These are phyloP conservation scores for Balakata baccata DNA, from an alignment of 345 rosid genomes.

Conservation along the genomic window DNA sequence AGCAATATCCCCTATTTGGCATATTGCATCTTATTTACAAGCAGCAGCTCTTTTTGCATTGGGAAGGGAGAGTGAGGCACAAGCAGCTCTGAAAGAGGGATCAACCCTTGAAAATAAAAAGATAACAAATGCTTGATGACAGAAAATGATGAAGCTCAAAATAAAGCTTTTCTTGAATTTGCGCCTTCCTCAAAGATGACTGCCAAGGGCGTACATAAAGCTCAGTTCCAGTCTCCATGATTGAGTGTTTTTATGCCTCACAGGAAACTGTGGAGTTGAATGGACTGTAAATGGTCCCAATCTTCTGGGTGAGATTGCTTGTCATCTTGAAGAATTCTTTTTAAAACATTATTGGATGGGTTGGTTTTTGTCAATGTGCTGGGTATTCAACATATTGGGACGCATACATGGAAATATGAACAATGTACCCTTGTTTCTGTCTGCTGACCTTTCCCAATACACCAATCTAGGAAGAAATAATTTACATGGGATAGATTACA, in stretches of 20 bases:
- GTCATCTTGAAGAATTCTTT: slow-evolving; percentile 32
- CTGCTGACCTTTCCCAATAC: slow-evolving; percentile 21
- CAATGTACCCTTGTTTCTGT: slow-evolving; percentile 15
- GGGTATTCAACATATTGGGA: slow-evolving; percentile 9
- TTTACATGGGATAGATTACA: slow-evolving; percentile 21
- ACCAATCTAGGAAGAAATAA: slow-evolving; percentile 24
- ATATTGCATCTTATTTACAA: slow-evolving; percentile 72
- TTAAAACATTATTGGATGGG: slow-evolving; percentile 26
- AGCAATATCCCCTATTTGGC: slow-evolving; percentile 71
- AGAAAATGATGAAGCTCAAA: slow-evolving; percentile 3
- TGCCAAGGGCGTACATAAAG: slow-evolving; percentile 15
- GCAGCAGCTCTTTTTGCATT: slow-evolving; percentile 55
- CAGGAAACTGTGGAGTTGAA: slow-evolving; percentile 7
- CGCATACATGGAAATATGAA: not conserved
- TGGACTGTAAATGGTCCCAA: not conserved
- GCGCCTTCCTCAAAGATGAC: slow-evolving; percentile 12
- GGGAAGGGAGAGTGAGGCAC: slow-evolving; percentile 73
- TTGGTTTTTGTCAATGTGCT: slow-evolving; percentile 22
- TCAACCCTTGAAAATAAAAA: slow-evolving; percentile 56
- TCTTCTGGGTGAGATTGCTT: slow-evolving; percentile 15
- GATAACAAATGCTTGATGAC: slow-evolving; percentile 27
- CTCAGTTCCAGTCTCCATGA: slow-evolving; percentile 9
- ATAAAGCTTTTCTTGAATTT: slow-evolving; percentile 11
- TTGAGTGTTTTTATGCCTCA: slow-evolving; percentile 13
- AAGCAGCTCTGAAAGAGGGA: slow-evolving; percentile 63